These are phyloP conservation scores for Ophiostoma sp. DNA, from an alignment of 2,329 filamentous ascomycete genomes.

Conservation along the genomic window DNA sequence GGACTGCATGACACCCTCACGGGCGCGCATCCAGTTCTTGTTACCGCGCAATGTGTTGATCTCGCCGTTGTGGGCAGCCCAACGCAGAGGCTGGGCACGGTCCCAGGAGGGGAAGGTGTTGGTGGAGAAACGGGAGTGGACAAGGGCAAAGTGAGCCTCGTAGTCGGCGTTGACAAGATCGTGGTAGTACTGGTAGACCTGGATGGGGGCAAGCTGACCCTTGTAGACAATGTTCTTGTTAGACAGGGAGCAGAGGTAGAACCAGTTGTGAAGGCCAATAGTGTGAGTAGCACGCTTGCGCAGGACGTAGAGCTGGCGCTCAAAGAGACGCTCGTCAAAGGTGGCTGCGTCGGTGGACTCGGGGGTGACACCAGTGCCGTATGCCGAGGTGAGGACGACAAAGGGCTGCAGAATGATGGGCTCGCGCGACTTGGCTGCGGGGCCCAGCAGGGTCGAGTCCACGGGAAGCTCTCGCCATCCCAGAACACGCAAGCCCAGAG, in stretches of 20 bases:
- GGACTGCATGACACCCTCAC: conserved; percentile 91
- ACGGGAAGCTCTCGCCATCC: conserved; percentile 95
- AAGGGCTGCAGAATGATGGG: conserved; percentile 94
- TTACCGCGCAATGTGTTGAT: conserved; percentile 97
- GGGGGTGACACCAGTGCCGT: conserved; percentile 74
- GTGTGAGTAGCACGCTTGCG: conserved; percentile 93
- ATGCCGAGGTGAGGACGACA: conserved; percentile 78
- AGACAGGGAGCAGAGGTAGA: conserved; percentile 92
- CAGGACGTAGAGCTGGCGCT: conserved; percentile 88
- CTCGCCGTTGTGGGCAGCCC: conserved; percentile 97
- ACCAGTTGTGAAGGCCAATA: conserved; percentile 96
- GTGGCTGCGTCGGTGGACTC: conserved; percentile 69
- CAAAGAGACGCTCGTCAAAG: conserved; percentile 82
- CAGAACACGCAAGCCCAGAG: conserved; percentile 79
- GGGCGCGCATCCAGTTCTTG: conserved; percentile 99
- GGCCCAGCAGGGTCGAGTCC: conserved; percentile 87
- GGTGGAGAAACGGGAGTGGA: conserved; percentile 95
- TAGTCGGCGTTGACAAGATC: conserved; percentile 96
- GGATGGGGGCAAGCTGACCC: conserved; percentile 86
- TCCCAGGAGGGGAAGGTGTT: conserved; percentile 99
- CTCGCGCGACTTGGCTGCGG: conserved; percentile 88
- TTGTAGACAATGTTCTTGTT: conserved; percentile 99
- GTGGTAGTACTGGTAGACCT: conserved; percentile 98
- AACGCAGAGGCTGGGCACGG: conserved; percentile 88
- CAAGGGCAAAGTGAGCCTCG: conserved; percentile 92